These are phyloP conservation scores for Trapa incisa DNA, from an alignment of 345 rosid genomes.

Conservation along the genomic window DNA sequence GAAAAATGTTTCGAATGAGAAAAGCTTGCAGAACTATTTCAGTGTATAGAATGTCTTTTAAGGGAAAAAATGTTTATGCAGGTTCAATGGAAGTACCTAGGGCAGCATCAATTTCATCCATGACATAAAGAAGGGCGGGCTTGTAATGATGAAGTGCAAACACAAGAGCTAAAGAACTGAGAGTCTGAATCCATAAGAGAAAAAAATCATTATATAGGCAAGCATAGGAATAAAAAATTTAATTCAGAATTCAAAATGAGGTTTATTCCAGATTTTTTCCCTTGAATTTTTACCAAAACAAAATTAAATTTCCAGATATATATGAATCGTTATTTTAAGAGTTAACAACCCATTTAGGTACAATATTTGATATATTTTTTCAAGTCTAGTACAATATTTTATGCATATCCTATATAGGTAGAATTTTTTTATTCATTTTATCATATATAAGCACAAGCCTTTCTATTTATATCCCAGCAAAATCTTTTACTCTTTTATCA, in stretches of 20 bases:
- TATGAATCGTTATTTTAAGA: background rate
- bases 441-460: too few relatives aligned
- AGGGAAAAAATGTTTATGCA: background rate
- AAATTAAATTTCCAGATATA: background rate
- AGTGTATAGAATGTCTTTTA: background rate
- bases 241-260: background rate
- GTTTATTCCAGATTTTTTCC: background rate
- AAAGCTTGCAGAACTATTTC: background rate
- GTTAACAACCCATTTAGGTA: too few relatives aligned
- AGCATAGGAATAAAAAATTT: background rate
- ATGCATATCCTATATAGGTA: too few relatives aligned
- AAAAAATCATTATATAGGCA: background rate
- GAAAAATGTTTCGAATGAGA: background rate
- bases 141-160: constrained; percentile 99
- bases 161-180: constrained; percentile 89
- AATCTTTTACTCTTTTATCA: too few relatives aligned
- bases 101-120: constrained; percentile 98
- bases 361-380: too few relatives aligned
- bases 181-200: constrained; percentile 46
- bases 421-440: too few relatives aligned
- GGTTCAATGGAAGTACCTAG: constrained; percentile 36
- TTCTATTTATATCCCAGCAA: too few relatives aligned
- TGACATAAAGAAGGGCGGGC: constrained; percentile 97
- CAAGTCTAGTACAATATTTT: too few relatives aligned
- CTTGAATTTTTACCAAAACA: background rate